Evolutionary conservation across 139 green algal species (phyloP).

Genomic region (Limnomonas spitsbergensis): DNA sequence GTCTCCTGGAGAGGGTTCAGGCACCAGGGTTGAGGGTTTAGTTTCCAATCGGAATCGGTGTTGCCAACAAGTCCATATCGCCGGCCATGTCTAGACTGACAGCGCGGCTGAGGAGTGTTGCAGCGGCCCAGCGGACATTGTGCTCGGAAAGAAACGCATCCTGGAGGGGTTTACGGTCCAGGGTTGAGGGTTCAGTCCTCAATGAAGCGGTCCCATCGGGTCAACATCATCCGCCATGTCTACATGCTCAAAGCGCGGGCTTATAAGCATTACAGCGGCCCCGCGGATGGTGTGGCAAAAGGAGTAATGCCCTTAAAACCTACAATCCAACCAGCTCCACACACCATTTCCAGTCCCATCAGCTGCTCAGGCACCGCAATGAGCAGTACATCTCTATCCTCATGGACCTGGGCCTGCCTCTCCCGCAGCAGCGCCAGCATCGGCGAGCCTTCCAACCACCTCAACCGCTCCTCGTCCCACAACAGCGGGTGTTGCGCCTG

Average conservation of each 20-base stretch:
- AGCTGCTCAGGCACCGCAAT: background rate
- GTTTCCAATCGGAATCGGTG: background rate
- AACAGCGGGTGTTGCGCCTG: slow-evolving; percentile 53
- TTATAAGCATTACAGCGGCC: background rate
- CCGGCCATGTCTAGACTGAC: background rate
- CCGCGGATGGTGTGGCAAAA: background rate
- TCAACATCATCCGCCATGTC: background rate
- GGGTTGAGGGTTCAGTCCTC: too few species aligned
- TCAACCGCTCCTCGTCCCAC: slow-evolving; percentile 37
- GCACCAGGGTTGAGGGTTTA: too few species aligned
- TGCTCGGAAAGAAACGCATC: background rate
- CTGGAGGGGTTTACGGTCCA: too few species aligned
- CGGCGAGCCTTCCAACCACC: slow-evolving; percentile 39
- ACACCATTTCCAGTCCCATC: background rate
- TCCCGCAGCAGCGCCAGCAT: slow-evolving; percentile 30
- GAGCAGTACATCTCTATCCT: slow-evolving; percentile 19
- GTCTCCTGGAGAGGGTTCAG: background rate
- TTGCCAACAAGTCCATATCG: background rate
- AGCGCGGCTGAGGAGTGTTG: background rate
- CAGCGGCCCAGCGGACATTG: background rate
- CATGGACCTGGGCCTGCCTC: slow-evolving; percentile 39
- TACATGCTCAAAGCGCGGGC: background rate
- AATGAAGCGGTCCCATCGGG: background rate
- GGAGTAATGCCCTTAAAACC: background rate
- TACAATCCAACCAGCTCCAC: background rate